Base-by-base conservation (phyloP, 2,329 filamentous ascomycete genomes). In the Parastagonospora nodorum region DNA sequence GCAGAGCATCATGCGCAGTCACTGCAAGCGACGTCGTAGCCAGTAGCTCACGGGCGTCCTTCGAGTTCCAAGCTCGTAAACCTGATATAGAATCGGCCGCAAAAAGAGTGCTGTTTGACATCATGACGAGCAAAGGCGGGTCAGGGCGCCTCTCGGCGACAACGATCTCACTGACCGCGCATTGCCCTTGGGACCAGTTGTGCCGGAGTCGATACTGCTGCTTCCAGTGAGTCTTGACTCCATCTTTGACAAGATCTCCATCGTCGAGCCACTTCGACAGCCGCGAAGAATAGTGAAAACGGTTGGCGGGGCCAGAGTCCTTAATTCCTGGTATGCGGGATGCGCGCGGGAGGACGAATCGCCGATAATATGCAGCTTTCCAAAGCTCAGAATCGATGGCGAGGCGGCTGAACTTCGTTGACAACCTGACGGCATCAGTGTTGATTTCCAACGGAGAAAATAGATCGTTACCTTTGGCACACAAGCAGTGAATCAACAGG, bases 171-270 rank as follows among this genome's bases (percentile, higher is more conserved):
- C 88, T 86, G 10, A 96, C 85, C 32, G 84, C 88, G 64, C 91
- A 96, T 60, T 84, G 86, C 0, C 93, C 94, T 55, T 82, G 84
- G 1, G 89, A 84, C 94, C 94, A 97, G 75, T 97, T 97, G 69
- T 96, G 89, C 39, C 90, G 83, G 42, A 97, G 79, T 65, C 88
- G 90, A 74, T 95, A 97, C 64, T 94, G 89, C 54, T 84, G 83
- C 77, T 95, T 96, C 92, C 92, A 97, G 67, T 94, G 84, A 40
- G 83, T 86, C 15, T 75, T 66, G 5, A 68, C 72, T 10, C 78
- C 79, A 51, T 75, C 74, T 48, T 74, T 75, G 16, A 88, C 80
- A 7, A 83, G 67, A 51, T 82, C 78, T 32, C 82, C 77, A 55
- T 88, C 84, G 43, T 86, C 82, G 30, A 85, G 72, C 85, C 85